Evolutionary conservation across 257 asterid genomes (phyloP), one percentile per base, ranked within the genome.

Genomic region (Handroanthus guayacan): DNA sequence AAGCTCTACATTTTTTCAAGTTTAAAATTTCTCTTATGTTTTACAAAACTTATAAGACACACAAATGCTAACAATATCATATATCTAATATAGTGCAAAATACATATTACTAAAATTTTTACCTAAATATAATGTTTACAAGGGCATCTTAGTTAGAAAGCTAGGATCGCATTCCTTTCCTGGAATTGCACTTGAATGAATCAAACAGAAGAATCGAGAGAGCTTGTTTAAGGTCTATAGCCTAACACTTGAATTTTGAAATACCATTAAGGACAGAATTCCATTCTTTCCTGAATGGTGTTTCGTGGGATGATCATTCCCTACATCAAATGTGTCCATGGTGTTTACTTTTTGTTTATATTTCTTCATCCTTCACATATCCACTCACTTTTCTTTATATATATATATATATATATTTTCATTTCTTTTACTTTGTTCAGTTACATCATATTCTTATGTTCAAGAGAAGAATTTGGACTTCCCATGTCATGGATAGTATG

Each of bases 141-240:
- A 16, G 77, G 18, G 5, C 14, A 72, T 72, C 64, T 54, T 54
- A 72, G 60, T 72, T 13, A 11, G 12, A 41, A 43, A 31, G 5
- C 20, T 13, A 17, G 5, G 48, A 44, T 25, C 45, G 8, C 47
- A 58, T 57, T 6, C 5, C 45, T 41, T 16, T 57, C 31, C 44
- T 43, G 68, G 25, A 58, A 12, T 20, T 72, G 68, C 47, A 58
- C 68, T 57, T 54, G 64, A 16, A 4, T 54, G 75, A 36, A 48
- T 36, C 47, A 48, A 48, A 69, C 47, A 31, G 7, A 34, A 50
- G 34, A 14, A 52, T 37, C 9, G 38, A 70, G 52, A 16, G 67
- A 43, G 8, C 51, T 39, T 9, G 9, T 38, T 71, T 71, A 37
- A 17, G 48, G 47, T 54, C 48, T 16, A 38, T 39, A 54, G 74